phyloP scores from a whole-genome alignment of 495 filamentous ascomycete genomes.

The Lentithecium fluviatile region DNA sequence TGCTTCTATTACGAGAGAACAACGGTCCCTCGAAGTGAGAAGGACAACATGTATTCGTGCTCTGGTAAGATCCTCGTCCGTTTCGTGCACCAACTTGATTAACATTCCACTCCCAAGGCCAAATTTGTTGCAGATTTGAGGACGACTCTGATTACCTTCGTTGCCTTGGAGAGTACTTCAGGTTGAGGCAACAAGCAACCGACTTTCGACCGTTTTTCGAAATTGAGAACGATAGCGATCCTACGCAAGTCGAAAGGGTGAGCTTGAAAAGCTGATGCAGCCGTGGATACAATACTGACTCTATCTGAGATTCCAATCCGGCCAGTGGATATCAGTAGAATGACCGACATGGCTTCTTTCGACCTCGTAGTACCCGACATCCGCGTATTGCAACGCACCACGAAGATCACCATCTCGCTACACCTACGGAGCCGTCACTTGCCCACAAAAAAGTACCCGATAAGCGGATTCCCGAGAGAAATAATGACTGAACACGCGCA shows the following conservation, averaged over 20 bases:
- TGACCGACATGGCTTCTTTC: too few relatives aligned
- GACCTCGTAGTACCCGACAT: too few relatives aligned
- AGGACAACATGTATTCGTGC: neutral
- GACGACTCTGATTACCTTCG: neutral
- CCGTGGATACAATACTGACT: neutral
- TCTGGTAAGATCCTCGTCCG: slow-evolving; percentile 10
- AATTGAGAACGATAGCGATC: neutral
- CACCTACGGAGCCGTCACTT: neutral
- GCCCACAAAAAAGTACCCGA: neutral
- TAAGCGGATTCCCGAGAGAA: neutral
- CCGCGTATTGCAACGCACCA: neutral
- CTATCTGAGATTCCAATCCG: neutral
- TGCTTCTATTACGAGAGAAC: slow-evolving; percentile 35
- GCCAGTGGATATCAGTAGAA: too few relatives aligned
- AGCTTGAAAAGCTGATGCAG: neutral
- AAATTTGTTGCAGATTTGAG: slow-evolving; percentile 1
- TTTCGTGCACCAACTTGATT: neutral
- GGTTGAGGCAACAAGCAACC: neutral
- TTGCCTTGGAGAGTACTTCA: neutral
- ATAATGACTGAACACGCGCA: neutral
- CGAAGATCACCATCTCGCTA: neutral
- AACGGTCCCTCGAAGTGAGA: neutral
- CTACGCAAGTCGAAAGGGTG: neutral
- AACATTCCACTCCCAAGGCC: neutral
- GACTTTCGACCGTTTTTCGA: slow-evolving; percentile 12